Conservation (phyloP, 257 asterid species). For the Solanum arcanum region DNA sequence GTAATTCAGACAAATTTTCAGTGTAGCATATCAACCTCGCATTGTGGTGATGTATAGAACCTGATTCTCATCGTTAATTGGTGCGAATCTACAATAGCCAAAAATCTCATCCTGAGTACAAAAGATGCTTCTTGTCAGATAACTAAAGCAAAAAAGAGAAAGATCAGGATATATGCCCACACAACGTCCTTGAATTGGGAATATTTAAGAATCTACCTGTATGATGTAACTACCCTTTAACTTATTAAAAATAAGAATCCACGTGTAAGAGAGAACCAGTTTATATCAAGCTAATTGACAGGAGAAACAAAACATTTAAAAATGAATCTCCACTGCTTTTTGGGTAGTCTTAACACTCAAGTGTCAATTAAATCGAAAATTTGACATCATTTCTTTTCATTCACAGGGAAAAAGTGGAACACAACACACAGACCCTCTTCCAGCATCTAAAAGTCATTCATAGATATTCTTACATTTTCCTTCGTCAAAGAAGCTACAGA, state of each 20-base stretch:
- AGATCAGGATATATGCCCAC: neutral
- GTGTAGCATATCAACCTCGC: conserved; percentile 39
- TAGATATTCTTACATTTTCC: conserved; percentile 45
- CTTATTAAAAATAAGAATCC: neutral
- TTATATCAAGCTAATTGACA: neutral
- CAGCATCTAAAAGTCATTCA: neutral
- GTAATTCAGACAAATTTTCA: neutral
- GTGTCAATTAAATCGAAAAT: neutral
- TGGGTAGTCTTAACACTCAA: neutral
- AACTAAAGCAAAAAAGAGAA: neutral
- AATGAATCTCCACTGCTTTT: neutral
- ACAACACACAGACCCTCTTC: neutral
- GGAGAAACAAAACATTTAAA: neutral
- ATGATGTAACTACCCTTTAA: neutral
- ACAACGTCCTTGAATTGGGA: neutral
- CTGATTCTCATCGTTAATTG: conserved; percentile 38
- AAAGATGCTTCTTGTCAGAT: conserved; percentile 1
- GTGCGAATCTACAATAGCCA: conserved; percentile 74
- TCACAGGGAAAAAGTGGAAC: neutral
- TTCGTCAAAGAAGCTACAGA: conserved; percentile 55
- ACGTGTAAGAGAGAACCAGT: neutral
- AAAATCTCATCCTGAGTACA: conserved; percentile 60
- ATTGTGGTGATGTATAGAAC: conserved; percentile 51
- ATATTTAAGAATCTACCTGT: neutral
- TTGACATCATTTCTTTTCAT: neutral